These are phyloP conservation scores for Mycotypha africana DNA, from an alignment of 371 early-diverging fungal genomes.

Conservation along the genomic window DNA sequence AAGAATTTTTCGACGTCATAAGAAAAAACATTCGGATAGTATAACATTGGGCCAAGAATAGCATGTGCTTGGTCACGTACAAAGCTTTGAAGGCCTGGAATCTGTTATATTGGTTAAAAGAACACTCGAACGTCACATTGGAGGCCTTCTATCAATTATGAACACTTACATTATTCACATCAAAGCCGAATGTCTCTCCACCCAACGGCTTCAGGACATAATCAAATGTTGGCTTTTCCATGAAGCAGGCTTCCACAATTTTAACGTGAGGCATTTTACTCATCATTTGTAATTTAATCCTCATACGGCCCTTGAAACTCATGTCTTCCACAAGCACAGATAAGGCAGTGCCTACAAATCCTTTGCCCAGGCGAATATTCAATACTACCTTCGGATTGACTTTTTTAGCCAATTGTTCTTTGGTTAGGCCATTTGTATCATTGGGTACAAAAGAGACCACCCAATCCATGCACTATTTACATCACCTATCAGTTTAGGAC, in stretches of 20 bases:
- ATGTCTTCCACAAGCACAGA: conserved; percentile 93
- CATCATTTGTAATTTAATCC: conserved; percentile 77
- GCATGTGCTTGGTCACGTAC: conserved; percentile 77
- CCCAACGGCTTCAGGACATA: conserved; percentile 92
- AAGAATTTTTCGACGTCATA: conserved; percentile 82
- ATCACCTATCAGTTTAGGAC: no score
- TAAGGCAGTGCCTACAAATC: conserved; percentile 82
- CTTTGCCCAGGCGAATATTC: conserved; percentile 85
- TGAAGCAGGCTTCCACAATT: conserved; percentile 79
- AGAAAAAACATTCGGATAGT: conserved; percentile 78
- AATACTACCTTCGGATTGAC: conserved; percentile 94
- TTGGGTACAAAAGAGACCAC: conserved; percentile 85
- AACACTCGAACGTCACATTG: background rate
- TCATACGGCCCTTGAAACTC: conserved; percentile 79
- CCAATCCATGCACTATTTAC: conserved; percentile 83
- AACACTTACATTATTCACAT: conserved; percentile 63
- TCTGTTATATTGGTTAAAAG: no score
- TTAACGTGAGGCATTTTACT: conserved; percentile 87
- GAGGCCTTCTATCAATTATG: no score
- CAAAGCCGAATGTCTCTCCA: conserved; percentile 80
- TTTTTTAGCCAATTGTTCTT: conserved; percentile 50
- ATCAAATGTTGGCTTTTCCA: conserved; percentile 87
- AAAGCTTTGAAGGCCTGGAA: conserved; percentile 78
- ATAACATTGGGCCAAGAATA: conserved; percentile 76
- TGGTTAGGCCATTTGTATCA: conserved; percentile 64